Base-by-base conservation (phyloP, 2,329 filamentous ascomycete species). In the Eutypa lata region DNA sequence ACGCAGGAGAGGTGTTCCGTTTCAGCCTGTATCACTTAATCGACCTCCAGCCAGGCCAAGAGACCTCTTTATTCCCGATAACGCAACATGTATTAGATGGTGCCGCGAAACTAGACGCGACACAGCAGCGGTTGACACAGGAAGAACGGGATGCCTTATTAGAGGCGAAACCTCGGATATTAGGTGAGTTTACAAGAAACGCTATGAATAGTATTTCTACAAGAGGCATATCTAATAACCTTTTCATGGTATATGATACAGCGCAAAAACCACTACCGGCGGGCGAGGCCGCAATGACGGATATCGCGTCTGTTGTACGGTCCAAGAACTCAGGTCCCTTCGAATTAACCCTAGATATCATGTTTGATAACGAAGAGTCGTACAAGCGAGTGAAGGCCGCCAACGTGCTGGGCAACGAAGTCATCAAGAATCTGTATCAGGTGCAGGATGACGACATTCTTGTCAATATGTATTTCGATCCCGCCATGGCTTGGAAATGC, bases 271-370 rank as follows among this genome's bases (percentile, higher is more conserved):
- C 37, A 24, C 35, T 52, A 7, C 38, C 38, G 13, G 21, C 40
- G 10, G 19, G 35, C 6, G 51, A 53, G 16, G 21, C 52, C 7
- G 31, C 43, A 18, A 50, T 47, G 43, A 48, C 50, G 26, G 67
- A 70, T 14, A 57, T 70, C 24, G 68, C 68, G 1, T 59, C 57
- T 1, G 61, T 72, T 2, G 57, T 72, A 24, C 66, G 71, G 7
- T 68, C 65, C 18, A 76, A 76, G 58, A 76, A 74, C 47, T 60
- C 72, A 0, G 72, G 73, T 0, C 73, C 73, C 0, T 76, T 65
- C 57, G 72, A 76, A 52, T 58, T 76, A 37, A 75, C 73, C 1
- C 64, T 76, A 14, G 73, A 75, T 53, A 63, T 74, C 47, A 70
- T 76, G 61, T 76, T 76, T 56, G 59, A 61, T 16, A 50, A 59